Conservation (phyloP, 2,329 filamentous ascomycete species). For the Clonostachys sp. region DNA sequence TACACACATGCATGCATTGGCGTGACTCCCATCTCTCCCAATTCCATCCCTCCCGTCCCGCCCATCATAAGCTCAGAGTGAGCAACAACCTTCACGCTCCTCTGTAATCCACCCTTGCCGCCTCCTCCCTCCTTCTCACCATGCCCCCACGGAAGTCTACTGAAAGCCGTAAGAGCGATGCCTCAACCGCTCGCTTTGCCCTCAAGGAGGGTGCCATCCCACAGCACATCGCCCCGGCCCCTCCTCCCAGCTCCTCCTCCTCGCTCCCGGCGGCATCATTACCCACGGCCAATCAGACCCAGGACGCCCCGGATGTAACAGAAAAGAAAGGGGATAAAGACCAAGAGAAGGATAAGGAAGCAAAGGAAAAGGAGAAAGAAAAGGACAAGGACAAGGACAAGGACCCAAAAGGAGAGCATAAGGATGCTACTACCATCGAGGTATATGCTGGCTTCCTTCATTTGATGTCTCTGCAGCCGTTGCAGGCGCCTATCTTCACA, state of each 20-base stretch:
- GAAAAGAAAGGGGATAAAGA: background rate
- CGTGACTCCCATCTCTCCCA: no score
- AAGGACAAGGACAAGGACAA: conserved; percentile 18
- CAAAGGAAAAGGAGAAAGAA: conserved; percentile 21
- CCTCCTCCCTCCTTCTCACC: conserved; percentile 4
- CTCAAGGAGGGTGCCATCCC: conserved; percentile 30
- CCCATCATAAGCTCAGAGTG: no score
- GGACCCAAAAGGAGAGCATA: conserved; percentile 20
- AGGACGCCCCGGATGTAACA: conserved; percentile 10
- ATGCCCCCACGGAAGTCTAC: conserved; percentile 54
- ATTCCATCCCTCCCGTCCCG: no score
- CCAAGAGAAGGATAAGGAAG: conserved; percentile 6
- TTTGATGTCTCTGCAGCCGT: background rate
- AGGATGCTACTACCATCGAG: conserved; percentile 47
- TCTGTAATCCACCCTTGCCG: conserved; percentile 6
- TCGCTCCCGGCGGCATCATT: conserved; percentile 10
- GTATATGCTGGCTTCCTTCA: background rate
- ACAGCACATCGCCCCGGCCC: conserved; percentile 6
- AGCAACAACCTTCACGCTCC: background rate
- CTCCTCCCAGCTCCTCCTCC: conserved; percentile 5
- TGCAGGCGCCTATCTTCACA: background rate
- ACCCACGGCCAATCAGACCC: conserved; percentile 4
- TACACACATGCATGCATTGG: no score
- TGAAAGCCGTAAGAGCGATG: conserved; percentile 40
- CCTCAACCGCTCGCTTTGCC: conserved; percentile 37